A percentile compares a stretch with the other conserved stretches of the same genome.
These are phyloP conservation scores for Xanthoconium separans DNA, from an alignment of 1,284 basidiomycete genomes.

Conservation along the genomic window DNA sequence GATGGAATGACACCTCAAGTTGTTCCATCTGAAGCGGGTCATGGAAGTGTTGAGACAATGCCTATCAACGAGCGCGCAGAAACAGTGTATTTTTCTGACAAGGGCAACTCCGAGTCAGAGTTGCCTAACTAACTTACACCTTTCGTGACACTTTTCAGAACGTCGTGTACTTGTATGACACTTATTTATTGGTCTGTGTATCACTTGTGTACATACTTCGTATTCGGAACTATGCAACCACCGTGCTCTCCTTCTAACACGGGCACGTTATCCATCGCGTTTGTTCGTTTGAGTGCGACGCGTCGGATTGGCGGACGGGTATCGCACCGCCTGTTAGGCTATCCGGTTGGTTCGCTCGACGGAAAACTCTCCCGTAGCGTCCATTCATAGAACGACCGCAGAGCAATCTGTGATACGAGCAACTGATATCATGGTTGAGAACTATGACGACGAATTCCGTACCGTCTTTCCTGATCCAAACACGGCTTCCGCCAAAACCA, in stretches of 20 bases:
- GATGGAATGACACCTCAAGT: conserved; percentile 20
- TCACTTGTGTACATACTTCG: no score
- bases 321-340: no score
- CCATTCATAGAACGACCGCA: conserved; percentile 65
- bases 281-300: no score
- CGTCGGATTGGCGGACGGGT: no score
- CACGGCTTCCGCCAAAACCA: conserved; percentile 44
- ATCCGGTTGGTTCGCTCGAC: conserved; percentile 45
- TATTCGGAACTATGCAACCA: no score
- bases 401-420: conserved; percentile 56
- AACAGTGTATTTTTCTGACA: conserved; percentile 6
- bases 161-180: no score
- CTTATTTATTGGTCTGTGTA: no score
- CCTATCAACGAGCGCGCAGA: not conserved
- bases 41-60: not conserved
- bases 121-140: no score
- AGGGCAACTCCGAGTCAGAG: not conserved
- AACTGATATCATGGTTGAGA: conserved; percentile 38
- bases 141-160: no score
- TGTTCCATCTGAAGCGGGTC: conserved; percentile 15
- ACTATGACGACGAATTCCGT: conserved; percentile 18
- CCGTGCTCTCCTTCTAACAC: no score
- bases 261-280: no score
- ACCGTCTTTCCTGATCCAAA: conserved; percentile 69
- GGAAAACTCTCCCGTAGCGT: conserved; percentile 67